Evolutionary conservation across 768 basidiomycete genomes (phyloP).

Genomic region (Termitomyces sp.): DNA sequence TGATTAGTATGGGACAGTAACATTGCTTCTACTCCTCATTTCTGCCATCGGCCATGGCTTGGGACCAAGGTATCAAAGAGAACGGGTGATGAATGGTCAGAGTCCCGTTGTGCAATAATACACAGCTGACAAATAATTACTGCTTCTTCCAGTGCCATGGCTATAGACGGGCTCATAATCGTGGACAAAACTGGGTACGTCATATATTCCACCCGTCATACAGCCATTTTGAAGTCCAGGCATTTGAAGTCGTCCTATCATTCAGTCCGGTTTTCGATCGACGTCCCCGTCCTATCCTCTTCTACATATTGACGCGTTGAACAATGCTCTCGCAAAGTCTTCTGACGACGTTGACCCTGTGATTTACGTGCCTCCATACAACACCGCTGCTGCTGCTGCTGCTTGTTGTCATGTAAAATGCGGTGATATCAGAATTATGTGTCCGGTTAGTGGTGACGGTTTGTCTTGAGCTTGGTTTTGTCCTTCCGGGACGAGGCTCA

Average conservation of each 20-base stretch:
- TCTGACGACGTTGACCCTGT: slow-evolving; percentile 64
- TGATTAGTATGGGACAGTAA: background rate
- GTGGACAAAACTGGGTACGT: slow-evolving; percentile 70
- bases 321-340: slow-evolving; percentile 61
- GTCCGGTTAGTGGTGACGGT: slow-evolving; percentile 84
- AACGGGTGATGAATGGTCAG: background rate
- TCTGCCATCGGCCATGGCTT: background rate
- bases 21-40: background rate
- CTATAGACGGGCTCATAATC: slow-evolving; percentile 78
- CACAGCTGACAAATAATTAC: slow-evolving; percentile 9
- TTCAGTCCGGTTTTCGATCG: slow-evolving; percentile 86
- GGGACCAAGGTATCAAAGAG: background rate
- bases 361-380: slow-evolving; percentile 54
- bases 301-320: slow-evolving; percentile 82
- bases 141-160: slow-evolving; percentile 35
- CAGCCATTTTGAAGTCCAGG: slow-evolving; percentile 15
- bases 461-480: slow-evolving; percentile 20
- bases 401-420: slow-evolving; percentile 81
- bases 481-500: slow-evolving; percentile 1
- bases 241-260: slow-evolving; percentile 60
- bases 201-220: slow-evolving; percentile 2
- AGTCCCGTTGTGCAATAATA: background rate
- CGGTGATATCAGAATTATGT: slow-evolving; percentile 72
- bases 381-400: slow-evolving; percentile 45
- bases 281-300: slow-evolving; percentile 74